A percentile compares a stretch with the other conserved stretches of the same genome.
These are phyloP conservation scores for Hirsutella rhossiliensis DNA, from an alignment of 2,329 filamentous ascomycete genomes.

Conservation along the genomic window DNA sequence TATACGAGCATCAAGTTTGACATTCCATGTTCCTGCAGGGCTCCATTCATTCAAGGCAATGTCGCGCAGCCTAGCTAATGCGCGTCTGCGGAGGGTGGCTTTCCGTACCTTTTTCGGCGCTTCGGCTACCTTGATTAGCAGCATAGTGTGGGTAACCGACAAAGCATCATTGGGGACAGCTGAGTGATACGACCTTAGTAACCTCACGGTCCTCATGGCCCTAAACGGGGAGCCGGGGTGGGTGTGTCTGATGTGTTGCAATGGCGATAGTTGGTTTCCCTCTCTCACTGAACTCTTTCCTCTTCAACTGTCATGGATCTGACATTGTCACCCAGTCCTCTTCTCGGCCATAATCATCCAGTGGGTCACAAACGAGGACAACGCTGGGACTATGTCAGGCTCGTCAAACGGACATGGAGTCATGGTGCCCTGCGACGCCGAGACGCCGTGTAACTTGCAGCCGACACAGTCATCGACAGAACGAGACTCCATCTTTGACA, in stretches of 20 bases:
- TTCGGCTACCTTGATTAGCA: conserved; percentile 42
- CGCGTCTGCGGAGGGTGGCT: conserved; percentile 37
- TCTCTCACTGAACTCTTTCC: conserved; percentile 2
- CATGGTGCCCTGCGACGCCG: not conserved
- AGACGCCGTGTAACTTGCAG: not conserved
- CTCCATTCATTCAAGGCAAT: conserved; percentile 42
- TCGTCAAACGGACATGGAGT: conserved; percentile 2
- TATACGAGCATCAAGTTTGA: too few relatives aligned
- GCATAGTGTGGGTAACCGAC: conserved; percentile 33
- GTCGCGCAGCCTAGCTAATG: conserved; percentile 25
- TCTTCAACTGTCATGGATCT: not conserved
- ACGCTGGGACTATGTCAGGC: conserved; percentile 16
- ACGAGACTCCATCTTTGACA: not conserved
- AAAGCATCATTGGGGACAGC: not conserved
- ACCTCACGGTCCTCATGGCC: conserved; percentile 45
- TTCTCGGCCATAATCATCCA: conserved; percentile 52
- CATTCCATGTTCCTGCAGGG: conserved; percentile 20
- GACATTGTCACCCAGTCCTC: conserved; percentile 28
- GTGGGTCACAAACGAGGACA: conserved; percentile 41
- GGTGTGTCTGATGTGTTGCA: conserved; percentile 55
- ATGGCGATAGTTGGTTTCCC: conserved; percentile 42
- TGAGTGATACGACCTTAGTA: conserved; percentile 23
- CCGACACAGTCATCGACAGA: not conserved
- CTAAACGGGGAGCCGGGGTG: conserved; percentile 50
- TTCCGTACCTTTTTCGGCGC: conserved; percentile 48